Evolutionary conservation across 1,284 basidiomycete species (phyloP), one percentile per base, ranked within the genome.

Genomic region (Stereum hirsutum): DNA sequence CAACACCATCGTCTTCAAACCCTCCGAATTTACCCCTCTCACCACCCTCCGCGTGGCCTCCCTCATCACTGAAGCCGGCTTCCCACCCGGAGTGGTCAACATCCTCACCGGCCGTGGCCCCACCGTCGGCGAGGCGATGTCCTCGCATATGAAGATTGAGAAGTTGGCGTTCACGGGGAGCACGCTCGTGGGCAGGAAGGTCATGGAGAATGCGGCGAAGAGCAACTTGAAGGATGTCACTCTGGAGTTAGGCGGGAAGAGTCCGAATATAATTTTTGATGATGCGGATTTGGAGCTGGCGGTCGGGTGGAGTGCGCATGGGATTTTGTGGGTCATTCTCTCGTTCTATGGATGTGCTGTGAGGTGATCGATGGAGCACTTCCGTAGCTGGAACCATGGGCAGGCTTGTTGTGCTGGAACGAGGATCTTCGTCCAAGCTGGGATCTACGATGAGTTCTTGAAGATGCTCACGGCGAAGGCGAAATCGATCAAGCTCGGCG

Each of bases 201-300:
- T 97, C 63, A 79, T 91, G 74, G 78, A 88, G 54, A 77, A 85
- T 0, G 81, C 91, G 1, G 81, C 90, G 4, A 78, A 82, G 65
- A 82, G 74, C 39, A 94, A 96, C 61, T 62, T 97, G 54, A 95
- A 95, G 71, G 78, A 76, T 41, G 85, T 95, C 41, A 91, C 90
- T 3, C 79, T 96, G 53, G 93, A 97, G 67, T 76, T 97, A 39
- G 93, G 93, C 30, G 92, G 93, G 30, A 97, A 96, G 74, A 84
- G 81, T 47, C 88, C 91, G 19, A 88, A 81, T 57, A 75, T 86
- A 57, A 69, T 87, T 48, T 85, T 79, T 47, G 66, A 86, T 46
- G 83, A 87, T 52, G 80, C 81, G 0, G 73, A 85, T 54, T 52
- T 95, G 41, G 84, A 89, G 2, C 74, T 85, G 58, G 87, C 90